Evolutionary conservation across 225 moss, liverwort and hornwort species (phyloP), one percentile per base, ranked within the genome.

Genomic region (Polytrichum formosum): DNA sequence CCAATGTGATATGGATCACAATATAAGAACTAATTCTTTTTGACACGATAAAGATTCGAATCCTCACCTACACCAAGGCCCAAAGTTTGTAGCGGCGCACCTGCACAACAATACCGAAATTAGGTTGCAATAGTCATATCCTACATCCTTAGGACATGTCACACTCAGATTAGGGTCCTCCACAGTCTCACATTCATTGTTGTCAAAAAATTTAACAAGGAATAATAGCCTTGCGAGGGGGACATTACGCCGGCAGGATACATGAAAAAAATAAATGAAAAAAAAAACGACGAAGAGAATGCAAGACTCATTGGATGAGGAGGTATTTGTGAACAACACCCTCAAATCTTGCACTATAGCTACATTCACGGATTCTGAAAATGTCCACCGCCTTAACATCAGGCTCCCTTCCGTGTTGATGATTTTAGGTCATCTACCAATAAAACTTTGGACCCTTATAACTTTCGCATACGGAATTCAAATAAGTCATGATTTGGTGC

Each of bases 21-120:
- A 46, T 46, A 3, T 46, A 46, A 46, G 46, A 46, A 46, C 3
- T 10, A 46, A 46, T 46, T 46, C 13, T 46, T 46, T 10, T 46
- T 46, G 16, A 46, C 16, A 46, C 46, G 1, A 46, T 46, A 46
- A 16, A 13, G 46, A 10, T 46, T 46, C 46, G 16, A 46, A 46
- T 16, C 59, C 26, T 74, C 74, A 90, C 96, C 97, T 72, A 77
- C 94, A 66, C 94, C 94, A 7, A 97, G 72, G 70, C 94, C 94
- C 27, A 94, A 66, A 4, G 76, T 64, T 63, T 85, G 89, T 70
- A 97, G 78, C 10, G 94, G 92, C 29, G 97, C 86, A 67, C 97
- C 92, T 93, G 83, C 70, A 54, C 75, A 65, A 26, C 18, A 35
- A 18, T 30, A 21, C 19, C 18, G 6, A 29, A 35, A 65, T 18